phyloP scores from a whole-genome alignment of 2,329 filamentous ascomycete species.

The Calonectria fujianensis region DNA sequence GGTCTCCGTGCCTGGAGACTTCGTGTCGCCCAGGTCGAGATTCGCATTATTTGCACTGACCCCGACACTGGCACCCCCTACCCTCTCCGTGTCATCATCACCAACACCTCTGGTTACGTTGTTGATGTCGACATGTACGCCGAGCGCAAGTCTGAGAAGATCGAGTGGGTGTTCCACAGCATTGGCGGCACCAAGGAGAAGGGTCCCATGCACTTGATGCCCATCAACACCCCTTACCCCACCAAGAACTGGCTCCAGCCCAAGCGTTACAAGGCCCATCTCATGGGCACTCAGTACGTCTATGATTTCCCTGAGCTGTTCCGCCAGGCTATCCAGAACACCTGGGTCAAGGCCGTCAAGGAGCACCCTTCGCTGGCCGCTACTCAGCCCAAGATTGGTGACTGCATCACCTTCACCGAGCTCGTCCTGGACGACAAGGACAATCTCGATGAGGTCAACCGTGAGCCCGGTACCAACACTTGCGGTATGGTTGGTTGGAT shows the following conservation, averaged over 20 bases:
- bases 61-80: slow-evolving; percentile 88
- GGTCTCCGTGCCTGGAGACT: slow-evolving; percentile 96
- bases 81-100: slow-evolving; percentile 96
- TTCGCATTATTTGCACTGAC: slow-evolving; percentile 98
- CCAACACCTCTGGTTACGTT: slow-evolving; percentile 98
- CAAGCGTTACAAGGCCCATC: slow-evolving; percentile 98
- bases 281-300: slow-evolving; percentile 99
- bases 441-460: slow-evolving; percentile 92
- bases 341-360: slow-evolving; percentile 86
- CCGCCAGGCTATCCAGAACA: slow-evolving; percentile 97
- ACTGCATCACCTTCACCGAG: slow-evolving; percentile 95
- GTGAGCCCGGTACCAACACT: slow-evolving; percentile 94
- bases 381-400: slow-evolving; percentile 88
- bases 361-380: slow-evolving; percentile 84
- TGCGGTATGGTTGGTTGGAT: slow-evolving; percentile 99
- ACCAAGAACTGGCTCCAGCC: slow-evolving; percentile 99
- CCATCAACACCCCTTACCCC: slow-evolving; percentile 93
- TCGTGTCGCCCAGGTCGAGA: slow-evolving; percentile 97
- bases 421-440: slow-evolving; percentile 96
- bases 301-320: slow-evolving; percentile 99
- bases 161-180: slow-evolving; percentile 98
- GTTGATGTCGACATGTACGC: slow-evolving; percentile 98
- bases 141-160: slow-evolving; percentile 98
- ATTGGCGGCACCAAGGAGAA: slow-evolving; percentile 97
- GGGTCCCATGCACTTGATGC: slow-evolving; percentile 93